phyloP scores from a whole-genome alignment of 352 stramenopile species.

The Phytophthora pinifolia region DNA sequence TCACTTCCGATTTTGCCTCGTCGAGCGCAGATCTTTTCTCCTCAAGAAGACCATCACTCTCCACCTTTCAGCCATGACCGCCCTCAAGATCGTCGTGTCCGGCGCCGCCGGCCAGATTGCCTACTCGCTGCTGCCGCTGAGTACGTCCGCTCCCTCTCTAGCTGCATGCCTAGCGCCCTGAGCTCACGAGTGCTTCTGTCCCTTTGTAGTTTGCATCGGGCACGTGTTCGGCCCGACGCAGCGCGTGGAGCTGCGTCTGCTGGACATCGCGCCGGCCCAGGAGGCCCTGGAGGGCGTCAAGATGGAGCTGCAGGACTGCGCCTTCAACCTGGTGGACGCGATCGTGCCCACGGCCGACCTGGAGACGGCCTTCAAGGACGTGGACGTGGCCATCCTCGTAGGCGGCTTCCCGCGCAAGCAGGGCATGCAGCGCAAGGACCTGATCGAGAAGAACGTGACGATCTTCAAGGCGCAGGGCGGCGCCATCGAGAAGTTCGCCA shows the following conservation, averaged over 20 bases:
- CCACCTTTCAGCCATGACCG: conserved; percentile 31
- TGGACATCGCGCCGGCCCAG: conserved; percentile 81
- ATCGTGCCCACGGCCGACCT: conserved; percentile 82
- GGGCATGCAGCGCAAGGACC: conserved; percentile 91
- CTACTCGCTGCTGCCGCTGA: conserved; percentile 87
- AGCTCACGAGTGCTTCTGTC: conserved; percentile 8
- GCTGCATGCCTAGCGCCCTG: not conserved
- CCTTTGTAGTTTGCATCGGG: conserved; percentile 67
- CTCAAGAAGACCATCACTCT: conserved; percentile 16
- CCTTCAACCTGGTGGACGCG: conserved; percentile 80
- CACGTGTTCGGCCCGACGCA: conserved; percentile 68
- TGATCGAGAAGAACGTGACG: conserved; percentile 91
- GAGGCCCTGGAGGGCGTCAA: conserved; percentile 86
- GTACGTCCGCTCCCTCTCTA: conserved; percentile 34
- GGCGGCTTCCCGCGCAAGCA: conserved; percentile 88
- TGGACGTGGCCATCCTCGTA: conserved; percentile 87
- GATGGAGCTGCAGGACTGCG: conserved; percentile 93
- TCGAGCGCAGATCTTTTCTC: conserved; percentile 14
- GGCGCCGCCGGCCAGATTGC: conserved; percentile 90
- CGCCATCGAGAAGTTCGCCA: conserved; percentile 83
- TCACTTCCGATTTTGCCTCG: conserved; percentile 34
- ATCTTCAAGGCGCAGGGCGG: conserved; percentile 91
- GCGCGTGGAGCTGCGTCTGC: conserved; percentile 74
- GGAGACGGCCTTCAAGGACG: conserved; percentile 80
- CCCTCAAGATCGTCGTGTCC: conserved; percentile 83